Conservation (phyloP, 805 yeast species). For the Yarrowia sp. region DNA sequence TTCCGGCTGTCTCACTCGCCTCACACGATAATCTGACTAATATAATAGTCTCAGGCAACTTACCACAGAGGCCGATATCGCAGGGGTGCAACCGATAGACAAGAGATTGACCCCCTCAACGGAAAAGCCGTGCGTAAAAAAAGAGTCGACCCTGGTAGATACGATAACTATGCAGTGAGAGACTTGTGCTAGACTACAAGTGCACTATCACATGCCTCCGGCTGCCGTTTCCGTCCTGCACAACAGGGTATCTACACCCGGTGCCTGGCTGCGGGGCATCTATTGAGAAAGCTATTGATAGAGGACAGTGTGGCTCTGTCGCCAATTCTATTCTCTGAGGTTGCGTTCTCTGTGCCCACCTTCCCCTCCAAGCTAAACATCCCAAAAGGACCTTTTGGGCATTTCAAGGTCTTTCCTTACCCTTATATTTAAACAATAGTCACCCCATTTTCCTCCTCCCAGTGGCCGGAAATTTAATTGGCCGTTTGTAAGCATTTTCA, state of each 20-base stretch:
- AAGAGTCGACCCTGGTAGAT: too few species aligned
- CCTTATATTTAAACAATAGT: background rate
- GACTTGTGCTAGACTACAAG: too few species aligned
- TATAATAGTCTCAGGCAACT: background rate
- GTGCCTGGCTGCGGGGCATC: background rate
- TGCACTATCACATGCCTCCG: background rate
- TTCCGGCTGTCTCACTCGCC: background rate
- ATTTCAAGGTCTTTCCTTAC: background rate
- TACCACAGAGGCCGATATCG: background rate
- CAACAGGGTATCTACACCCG: background rate
- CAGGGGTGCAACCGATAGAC: background rate
- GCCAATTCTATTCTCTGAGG: background rate
- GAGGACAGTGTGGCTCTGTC: background rate
- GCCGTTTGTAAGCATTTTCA: constrained; percentile 6
- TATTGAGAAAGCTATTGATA: background rate
- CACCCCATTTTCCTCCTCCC: constrained; percentile 17
- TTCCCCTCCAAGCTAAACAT: constrained; percentile 13
- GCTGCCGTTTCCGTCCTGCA: background rate
- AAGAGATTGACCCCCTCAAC: background rate
- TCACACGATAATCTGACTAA: constrained; percentile 6
- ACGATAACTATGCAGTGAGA: too few species aligned
- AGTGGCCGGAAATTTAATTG: constrained; percentile 12
- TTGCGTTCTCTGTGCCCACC: background rate
- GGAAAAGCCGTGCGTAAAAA: background rate
- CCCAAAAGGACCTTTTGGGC: constrained; percentile 20